These are phyloP conservation scores for Penicillium sp. DNA, from an alignment of 2,329 filamentous ascomycete genomes.

Conservation along the genomic window DNA sequence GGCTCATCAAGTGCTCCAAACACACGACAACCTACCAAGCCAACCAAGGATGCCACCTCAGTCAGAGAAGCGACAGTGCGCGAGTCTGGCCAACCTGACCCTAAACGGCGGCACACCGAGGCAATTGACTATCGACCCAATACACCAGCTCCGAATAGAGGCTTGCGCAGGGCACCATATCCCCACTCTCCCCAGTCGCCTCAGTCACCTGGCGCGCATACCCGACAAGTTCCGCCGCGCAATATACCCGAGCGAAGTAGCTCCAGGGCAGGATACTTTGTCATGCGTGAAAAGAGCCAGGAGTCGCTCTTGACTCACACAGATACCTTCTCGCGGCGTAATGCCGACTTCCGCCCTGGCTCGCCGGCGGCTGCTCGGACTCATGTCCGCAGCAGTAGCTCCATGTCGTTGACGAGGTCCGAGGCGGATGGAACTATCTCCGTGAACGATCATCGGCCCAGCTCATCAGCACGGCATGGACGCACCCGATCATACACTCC, in stretches of 20 bases:
- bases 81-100: conserved; percentile 10
- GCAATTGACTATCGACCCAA: conserved; percentile 11
- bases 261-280: conserved; percentile 34
- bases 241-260: conserved; percentile 19
- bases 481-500: conserved; percentile 44
- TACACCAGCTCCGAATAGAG: conserved; percentile 32
- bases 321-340: conserved; percentile 44
- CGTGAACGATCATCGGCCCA: conserved; percentile 31
- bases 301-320: conserved; percentile 46
- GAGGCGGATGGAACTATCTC: conserved; percentile 42
- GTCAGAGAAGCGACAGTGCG: conserved; percentile 19
- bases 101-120: conserved; percentile 16
- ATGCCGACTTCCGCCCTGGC: conserved; percentile 37
- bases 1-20: background rate
- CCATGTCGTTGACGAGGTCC: conserved; percentile 44
- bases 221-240: conserved; percentile 19
- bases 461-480: conserved; percentile 34
- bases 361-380: conserved; percentile 42
- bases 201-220: conserved; percentile 24
- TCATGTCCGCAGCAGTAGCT: conserved; percentile 47
- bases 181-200: conserved; percentile 27
- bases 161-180: conserved; percentile 30
- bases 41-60: conserved; percentile 18
- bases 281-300: conserved; percentile 40
- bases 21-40: conserved; percentile 16